Conservation (phyloP, 768 basidiomycete genomes). For the Aureoboletus auriporus region DNA sequence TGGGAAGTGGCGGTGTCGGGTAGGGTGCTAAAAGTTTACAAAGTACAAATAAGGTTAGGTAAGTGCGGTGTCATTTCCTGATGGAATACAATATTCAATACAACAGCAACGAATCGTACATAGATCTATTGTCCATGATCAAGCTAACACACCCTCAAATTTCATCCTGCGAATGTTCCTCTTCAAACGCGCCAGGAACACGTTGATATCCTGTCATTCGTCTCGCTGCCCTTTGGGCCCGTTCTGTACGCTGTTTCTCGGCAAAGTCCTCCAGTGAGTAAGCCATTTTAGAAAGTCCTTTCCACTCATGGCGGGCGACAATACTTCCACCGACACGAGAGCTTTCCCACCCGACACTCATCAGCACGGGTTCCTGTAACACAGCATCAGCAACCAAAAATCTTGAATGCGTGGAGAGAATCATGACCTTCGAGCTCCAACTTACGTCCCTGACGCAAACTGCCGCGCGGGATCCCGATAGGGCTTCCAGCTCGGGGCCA, state of each 20-base stretch:
- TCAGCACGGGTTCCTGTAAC: conserved; percentile 74
- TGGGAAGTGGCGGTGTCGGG: no score
- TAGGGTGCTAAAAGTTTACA: no score
- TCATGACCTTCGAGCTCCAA: conserved; percentile 82
- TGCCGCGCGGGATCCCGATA: conserved; percentile 24
- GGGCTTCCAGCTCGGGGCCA: conserved; percentile 43
- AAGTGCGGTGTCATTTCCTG: no score
- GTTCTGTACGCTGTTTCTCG: conserved; percentile 47
- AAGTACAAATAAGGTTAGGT: no score
- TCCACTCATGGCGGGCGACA: conserved; percentile 95
- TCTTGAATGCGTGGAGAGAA: not conserved
- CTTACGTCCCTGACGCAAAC: conserved; percentile 89
- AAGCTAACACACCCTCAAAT: not conserved
- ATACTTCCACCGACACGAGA: conserved; percentile 56
- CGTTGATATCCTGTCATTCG: conserved; percentile 9
- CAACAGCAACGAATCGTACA: not conserved
- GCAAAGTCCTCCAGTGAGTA: conserved; percentile 71
- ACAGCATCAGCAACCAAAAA: conserved; percentile 1
- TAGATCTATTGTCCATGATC: no score
- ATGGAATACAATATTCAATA: not conserved
- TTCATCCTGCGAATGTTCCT: conserved; percentile 18
- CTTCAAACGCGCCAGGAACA: conserved; percentile 28
- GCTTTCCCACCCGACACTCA: conserved; percentile 89
- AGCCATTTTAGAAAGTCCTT: conserved; percentile 74
- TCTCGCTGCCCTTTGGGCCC: conserved; percentile 17